Evolutionary conservation across 2,329 filamentous ascomycete genomes (phyloP), one percentile per base, ranked within the genome.

Genomic region (Hawksworthiomyces lignivorus): DNA sequence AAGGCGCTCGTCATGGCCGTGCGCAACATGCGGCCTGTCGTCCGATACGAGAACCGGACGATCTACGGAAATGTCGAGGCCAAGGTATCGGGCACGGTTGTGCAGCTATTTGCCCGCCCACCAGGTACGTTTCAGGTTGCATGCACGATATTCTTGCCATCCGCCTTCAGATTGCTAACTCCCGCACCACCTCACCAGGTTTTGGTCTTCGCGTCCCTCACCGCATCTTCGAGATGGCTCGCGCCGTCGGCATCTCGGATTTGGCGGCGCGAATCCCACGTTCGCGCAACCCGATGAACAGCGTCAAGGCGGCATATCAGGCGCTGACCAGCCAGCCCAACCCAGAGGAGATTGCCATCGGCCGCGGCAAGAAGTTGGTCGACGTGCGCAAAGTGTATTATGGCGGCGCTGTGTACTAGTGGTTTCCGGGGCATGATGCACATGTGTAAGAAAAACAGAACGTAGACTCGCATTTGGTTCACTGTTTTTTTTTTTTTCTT

Each of bases 341-440:
- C 57, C 92, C 92, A 22, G 87, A 97, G 61, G 81, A 90, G 58
- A 82, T 98, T 58, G 92, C 92, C 43, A 75, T 85, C 37, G 90
- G 87, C 39, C 71, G 89, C 50, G 90, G 92, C 47, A 90, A 86
- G 76, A 98, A 98, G 75, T 62, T 98, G 58, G 88, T 98, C 26
- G 92, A 98, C 69, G 87, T 90, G 50, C 74, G 92, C 54, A 96
- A 92, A 72, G 92, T 97, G 57, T 98, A 98, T 69, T 97, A 96
- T 65, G 88, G 86, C 39, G 87, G 87, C 29, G 74, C 73, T 63
- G 73, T 83, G 62, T 74, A 77, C 57, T 78, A 73, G 52, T 8
- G 11, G 11, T 15, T 15, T 4, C 10, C 12, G 19, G 19, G n/a
- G 18, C 18, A 17, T 14, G 20, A 19, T n/a, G n/a, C n/a, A n/a